Conservation (phyloP, 1,284 basidiomycete genomes). For the Boletus holoroseus region DNA sequence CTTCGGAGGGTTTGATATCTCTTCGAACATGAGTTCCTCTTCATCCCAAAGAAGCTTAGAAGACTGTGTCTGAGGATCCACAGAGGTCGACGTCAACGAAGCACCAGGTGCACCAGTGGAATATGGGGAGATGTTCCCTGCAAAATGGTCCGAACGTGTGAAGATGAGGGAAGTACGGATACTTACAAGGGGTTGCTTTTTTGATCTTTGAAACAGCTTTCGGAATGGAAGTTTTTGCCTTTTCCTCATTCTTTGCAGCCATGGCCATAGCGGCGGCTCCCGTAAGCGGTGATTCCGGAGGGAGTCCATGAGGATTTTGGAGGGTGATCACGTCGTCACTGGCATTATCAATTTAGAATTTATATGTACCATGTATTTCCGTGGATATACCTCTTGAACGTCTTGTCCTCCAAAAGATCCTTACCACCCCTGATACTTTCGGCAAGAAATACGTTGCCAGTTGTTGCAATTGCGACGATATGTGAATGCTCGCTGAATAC, state of each 20-base stretch:
- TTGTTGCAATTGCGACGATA: conserved; percentile 83
- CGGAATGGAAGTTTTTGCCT: conserved; percentile 32
- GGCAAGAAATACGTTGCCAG: conserved; percentile 86
- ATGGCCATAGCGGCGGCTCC: conserved; percentile 29
- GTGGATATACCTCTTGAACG: conserved; percentile 70
- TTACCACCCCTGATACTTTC: conserved; percentile 86
- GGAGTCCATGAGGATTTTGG: conserved; percentile 79
- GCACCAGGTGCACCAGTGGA: conserved; percentile 90
- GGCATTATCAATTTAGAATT: conserved; percentile 3
- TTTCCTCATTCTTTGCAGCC: conserved; percentile 31
- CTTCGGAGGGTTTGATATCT: conserved; percentile 69
- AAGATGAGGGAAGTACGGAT: background rate
- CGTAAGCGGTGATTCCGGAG: conserved; percentile 48
- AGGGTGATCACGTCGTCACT: conserved; percentile 90
- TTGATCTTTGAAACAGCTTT: conserved; percentile 45
- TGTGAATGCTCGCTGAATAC: conserved; percentile 89
- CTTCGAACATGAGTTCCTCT: conserved; percentile 91
- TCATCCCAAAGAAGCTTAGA: conserved; percentile 89
- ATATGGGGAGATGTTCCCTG: conserved; percentile 89
- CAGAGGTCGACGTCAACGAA: conserved; percentile 87
- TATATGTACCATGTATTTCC: background rate
- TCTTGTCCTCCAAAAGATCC: conserved; percentile 81
- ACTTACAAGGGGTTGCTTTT: conserved; percentile 60
- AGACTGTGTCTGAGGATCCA: conserved; percentile 72
- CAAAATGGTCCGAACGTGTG: conserved; percentile 7